Base-by-base conservation (phyloP, 1,284 basidiomycete species). In the Ustilago nuda region DNA sequence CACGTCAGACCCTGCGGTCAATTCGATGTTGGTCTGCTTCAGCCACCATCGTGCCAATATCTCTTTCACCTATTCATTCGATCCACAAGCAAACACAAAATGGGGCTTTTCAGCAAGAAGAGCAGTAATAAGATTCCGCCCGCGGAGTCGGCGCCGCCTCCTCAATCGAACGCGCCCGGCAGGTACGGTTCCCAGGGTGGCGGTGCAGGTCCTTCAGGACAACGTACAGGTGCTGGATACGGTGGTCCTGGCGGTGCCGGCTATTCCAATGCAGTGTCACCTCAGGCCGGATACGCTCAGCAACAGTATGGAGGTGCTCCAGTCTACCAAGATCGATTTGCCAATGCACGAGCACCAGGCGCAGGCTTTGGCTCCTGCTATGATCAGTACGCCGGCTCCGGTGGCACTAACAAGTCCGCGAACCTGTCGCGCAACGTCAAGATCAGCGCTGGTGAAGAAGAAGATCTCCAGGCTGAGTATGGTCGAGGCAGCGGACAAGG, bases 391-490 rank as follows among this genome's bases (percentile, higher is more conserved):
- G 66, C 60, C 2, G 67, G 67, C 13, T 13, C 48, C 2, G 64
- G 50, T 23, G 66, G 65, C 13, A 66, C 56, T 56, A 66, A 43
- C 13, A 45, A 71, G 23, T 63, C 74, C 7, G 15, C 32, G 23
- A 63, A 68, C n/a, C 57, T 72, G 1, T 63, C 70, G 0, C 66
- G 65, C 12, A 76, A 71, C 51, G 59, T 67, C 5, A 41, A 54
- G 36, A 57, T 53, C 9, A 56, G 60, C 8, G 61, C 46, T 39
- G 61, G 39, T 41, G 66, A 39, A 35, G 78, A 80, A 13, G 78
- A 72, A 5, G 82, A 85, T 41, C 70, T 84, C 13, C 76, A 83
- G 37, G 83, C 81, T 15, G 83, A 85, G 52, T 85, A 85, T 58
- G 83, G 83, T 13, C 66, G 71, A n/a, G 82, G 72, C 17, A 45